Percentiles rank a stretch among this genome's conserved stretches.
Conservation (phyloP, 441 rosid genomes). For the Jatropha multifida region DNA sequence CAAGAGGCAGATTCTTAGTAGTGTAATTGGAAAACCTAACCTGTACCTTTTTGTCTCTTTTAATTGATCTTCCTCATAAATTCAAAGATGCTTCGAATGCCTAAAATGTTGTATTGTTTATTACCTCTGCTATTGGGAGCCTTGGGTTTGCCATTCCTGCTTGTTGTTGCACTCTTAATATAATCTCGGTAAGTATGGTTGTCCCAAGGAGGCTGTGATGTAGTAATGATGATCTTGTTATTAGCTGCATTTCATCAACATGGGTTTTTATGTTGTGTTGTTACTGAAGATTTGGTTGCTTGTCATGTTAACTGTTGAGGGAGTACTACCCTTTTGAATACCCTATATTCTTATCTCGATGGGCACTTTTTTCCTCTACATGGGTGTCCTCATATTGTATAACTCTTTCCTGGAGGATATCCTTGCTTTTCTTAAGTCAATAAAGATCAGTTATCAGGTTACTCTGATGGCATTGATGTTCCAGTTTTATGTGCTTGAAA, state of each 20-base stretch:
- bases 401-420: neutral
- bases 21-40: neutral
- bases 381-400: neutral
- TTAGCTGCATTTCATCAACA: conserved; percentile 1
- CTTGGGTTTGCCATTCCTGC: neutral
- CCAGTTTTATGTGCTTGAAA: neutral
- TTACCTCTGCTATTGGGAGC: too few species aligned
- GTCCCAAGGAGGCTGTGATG: neutral
- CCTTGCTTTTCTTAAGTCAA: neutral
- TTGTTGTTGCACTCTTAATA: neutral
- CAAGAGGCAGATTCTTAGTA: neutral
- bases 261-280: neutral
- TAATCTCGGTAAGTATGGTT: neutral
- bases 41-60: too few species aligned
- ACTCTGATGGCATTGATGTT: neutral
- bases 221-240: neutral
- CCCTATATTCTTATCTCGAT: neutral
- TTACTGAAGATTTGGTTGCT: neutral
- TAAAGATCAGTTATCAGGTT: neutral
- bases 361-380: neutral
- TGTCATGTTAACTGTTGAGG: neutral
- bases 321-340: neutral
- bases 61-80: neutral
- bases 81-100: neutral
- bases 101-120: too few species aligned